Evolutionary conservation across 1,139 yeast genomes (phyloP).

Genomic region (Taiozyma sp.): DNA sequence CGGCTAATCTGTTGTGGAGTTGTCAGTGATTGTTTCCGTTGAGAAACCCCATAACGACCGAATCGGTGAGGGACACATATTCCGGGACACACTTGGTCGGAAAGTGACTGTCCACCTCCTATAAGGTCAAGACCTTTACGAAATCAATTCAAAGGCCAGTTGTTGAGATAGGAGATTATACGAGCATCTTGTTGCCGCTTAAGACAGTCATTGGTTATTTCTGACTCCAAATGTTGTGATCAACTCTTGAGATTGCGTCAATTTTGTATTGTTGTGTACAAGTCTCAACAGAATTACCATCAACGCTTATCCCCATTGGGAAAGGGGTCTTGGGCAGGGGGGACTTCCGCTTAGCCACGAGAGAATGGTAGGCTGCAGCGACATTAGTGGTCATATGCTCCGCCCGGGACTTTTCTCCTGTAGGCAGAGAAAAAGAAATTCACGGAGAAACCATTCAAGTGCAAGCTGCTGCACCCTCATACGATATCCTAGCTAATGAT

Average conservation of each 20-base stretch:
- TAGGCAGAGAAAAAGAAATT: neutral
- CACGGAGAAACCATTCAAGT: neutral
- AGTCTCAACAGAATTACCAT: neutral
- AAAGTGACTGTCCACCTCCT: too few relatives aligned
- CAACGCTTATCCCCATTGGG: neutral
- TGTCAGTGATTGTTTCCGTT: neutral
- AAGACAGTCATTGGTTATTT: too few relatives aligned
- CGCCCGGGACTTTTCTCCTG: too few relatives aligned
- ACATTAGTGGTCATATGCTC: too few relatives aligned
- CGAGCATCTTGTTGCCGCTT: neutral
- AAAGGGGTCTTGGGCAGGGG: neutral
- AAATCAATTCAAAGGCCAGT: too few relatives aligned
- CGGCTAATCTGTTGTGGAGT: neutral
- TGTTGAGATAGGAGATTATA: too few relatives aligned
- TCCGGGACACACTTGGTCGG: too few relatives aligned
- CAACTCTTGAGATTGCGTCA: neutral
- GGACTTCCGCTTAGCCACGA: neutral
- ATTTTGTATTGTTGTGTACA: neutral
- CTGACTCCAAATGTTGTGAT: too few relatives aligned
- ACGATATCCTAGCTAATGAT: neutral
- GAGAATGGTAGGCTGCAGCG: too few relatives aligned
- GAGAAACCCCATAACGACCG: neutral
- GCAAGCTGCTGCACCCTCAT: neutral
- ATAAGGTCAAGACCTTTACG: too few relatives aligned
- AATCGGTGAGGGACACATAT: neutral